Evolutionary conservation across 495 filamentous ascomycete genomes (phyloP).

Genomic region (Aspergillus steynii): DNA sequence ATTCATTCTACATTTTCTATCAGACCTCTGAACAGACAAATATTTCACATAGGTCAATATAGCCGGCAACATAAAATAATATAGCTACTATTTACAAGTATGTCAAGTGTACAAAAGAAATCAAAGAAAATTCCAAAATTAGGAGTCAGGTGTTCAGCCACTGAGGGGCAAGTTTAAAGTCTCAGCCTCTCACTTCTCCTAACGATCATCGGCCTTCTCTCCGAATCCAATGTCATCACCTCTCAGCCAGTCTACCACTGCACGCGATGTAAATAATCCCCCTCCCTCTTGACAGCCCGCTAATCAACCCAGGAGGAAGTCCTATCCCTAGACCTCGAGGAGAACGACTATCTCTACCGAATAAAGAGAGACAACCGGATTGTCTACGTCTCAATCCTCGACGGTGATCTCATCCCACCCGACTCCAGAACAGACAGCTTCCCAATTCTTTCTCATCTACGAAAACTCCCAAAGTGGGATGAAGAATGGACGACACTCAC

Average conservation of each 20-base stretch:
- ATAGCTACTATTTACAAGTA: too few relatives aligned
- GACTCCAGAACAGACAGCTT: conserved; percentile 9
- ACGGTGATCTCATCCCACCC: conserved; percentile 12
- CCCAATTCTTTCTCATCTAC: conserved; percentile 10
- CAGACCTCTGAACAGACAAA: too few relatives aligned
- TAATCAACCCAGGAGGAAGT: conserved; percentile 10
- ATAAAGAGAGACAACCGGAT: conserved; percentile 12
- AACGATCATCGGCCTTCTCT: background rate
- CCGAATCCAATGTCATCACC: background rate
- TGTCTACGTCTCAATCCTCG: conserved; percentile 11
- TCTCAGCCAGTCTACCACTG: background rate
- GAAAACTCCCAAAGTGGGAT: conserved; percentile 12
- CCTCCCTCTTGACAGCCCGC: background rate
- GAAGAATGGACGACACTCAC: conserved; percentile 16
- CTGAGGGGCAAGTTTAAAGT: too few relatives aligned
- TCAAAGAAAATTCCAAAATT: too few relatives aligned
- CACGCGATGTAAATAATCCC: background rate
- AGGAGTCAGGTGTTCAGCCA: too few relatives aligned
- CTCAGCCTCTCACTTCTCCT: too few relatives aligned
- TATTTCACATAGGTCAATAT: too few relatives aligned
- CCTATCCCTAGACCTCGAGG: conserved; percentile 16
- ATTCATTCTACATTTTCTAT: too few relatives aligned
- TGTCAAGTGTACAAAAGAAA: too few relatives aligned
- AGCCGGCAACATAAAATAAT: too few relatives aligned
- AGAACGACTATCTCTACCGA: conserved; percentile 16